Percentiles rank a stretch among this genome's conserved stretches.
Conservation (phyloP, 768 basidiomycete genomes). For the Gautieria morchelliformis region DNA sequence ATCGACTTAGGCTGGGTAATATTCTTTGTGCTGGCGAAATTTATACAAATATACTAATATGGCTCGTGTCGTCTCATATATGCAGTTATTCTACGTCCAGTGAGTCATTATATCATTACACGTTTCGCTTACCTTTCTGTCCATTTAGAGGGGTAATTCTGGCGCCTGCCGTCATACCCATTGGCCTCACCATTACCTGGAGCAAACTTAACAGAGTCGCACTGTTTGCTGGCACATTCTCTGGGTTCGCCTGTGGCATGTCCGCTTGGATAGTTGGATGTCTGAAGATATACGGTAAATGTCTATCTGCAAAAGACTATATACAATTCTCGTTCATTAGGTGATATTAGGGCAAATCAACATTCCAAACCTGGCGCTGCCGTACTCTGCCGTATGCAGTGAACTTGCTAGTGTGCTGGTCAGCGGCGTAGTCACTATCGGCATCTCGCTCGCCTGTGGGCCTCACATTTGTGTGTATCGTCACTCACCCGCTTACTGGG, state of each 20-base stretch:
- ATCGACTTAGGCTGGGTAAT: conserved; percentile 40
- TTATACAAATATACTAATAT: not conserved
- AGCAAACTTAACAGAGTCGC: conserved; percentile 32
- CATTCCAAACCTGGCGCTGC: conserved; percentile 27
- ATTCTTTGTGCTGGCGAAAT: not conserved
- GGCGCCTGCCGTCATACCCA: conserved; percentile 41
- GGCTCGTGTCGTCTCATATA: not conserved
- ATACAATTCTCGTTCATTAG: not conserved
- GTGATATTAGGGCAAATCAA: conserved; percentile 24
- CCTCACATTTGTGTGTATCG: not conserved
- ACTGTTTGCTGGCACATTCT: conserved; percentile 31
- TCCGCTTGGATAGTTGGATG: conserved; percentile 43
- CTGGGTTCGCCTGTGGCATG: conserved; percentile 20
- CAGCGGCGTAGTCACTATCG: conserved; percentile 28
- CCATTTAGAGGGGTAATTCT: conserved; percentile 35
- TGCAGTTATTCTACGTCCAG: conserved; percentile 39
- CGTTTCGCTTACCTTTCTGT: not conserved
- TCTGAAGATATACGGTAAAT: conserved; percentile 36
- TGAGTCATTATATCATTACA: conserved; percentile 14
- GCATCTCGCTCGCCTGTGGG: conserved; percentile 27
- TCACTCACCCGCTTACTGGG: conserved; percentile 4
- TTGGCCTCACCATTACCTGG: conserved; percentile 38
- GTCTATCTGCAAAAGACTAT: not conserved
- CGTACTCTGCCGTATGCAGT: conserved; percentile 33
- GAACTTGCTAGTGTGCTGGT: conserved; percentile 28